Evolutionary conservation across 306 rosid species (phyloP), one percentile per base, ranked within the genome.

Genomic region (Cicer bijugum): DNA sequence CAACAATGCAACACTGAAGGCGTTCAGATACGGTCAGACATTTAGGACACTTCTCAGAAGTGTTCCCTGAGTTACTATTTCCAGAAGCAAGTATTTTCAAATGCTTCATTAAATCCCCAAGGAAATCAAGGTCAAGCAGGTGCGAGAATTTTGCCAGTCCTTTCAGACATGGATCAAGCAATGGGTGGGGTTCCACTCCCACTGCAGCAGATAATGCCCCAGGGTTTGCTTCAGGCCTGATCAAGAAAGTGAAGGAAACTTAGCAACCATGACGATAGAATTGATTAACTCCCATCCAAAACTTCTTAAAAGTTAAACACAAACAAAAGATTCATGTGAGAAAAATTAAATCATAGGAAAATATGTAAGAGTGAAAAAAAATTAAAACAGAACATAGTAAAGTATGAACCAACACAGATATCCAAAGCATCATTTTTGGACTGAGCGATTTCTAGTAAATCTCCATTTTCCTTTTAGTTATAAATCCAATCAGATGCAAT

Each of bases 131-230:
- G 82, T 94, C 99, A 68, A 94, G 86, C 68, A 89, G 84, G 71
- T 94, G 97, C 0, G 97, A 85, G 76, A 90, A 91, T 80, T 95
- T 95, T 62, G 89, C 99, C 60, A 95, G 88, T 72, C 99, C 99
- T 82, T 87, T 85, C 71, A 95, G 89, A 79, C 96, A 95, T 5
- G 97, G 91, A 81, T 85, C 87, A 67, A 95, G 96, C 75, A 95
- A 78, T 19, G 92, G 93, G 76, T 88, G 90, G 74, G 89, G 63
- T 38, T 74, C 89, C 78, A 76, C 75, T 60, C 81, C 72, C 71
- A 76, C 78, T 60, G 82, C 65, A 81, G 80, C 75, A 9, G 85
- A 78, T 67, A 81, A 63, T 70, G 43, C 51, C 61, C 72, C 71
- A 19, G 65, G 37, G 75, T 76, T 84, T 46, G 65, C 88, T 88